These are phyloP conservation scores for Malassezia pachydermatis DNA, from an alignment of 1,284 basidiomycete genomes.

Conservation along the genomic window DNA sequence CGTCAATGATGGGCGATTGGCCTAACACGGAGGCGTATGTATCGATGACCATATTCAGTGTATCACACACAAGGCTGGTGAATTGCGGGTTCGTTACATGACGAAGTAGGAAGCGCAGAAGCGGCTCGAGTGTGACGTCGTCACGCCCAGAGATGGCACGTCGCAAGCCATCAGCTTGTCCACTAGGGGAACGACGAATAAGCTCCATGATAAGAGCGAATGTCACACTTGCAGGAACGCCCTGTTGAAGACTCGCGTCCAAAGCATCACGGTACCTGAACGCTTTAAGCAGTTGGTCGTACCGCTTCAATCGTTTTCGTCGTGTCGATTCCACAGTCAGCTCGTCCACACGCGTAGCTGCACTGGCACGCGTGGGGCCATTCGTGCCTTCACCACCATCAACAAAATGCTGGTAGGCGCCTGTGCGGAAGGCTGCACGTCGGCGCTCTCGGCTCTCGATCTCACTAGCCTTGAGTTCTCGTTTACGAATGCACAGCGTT, in stretches of 20 bases:
- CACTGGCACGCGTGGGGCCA: slow-evolving; percentile 9
- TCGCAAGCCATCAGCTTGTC: slow-evolving; percentile 64
- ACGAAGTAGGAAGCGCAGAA: slow-evolving; percentile 72
- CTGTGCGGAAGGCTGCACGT: slow-evolving; percentile 54
- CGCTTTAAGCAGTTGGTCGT: slow-evolving; percentile 76
- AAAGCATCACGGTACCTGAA: slow-evolving; percentile 94
- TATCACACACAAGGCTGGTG: slow-evolving; percentile 73
- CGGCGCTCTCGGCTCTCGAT: slow-evolving; percentile 51
- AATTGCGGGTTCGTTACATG: slow-evolving; percentile 83
- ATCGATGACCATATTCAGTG: slow-evolving; percentile 66
- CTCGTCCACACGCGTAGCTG: slow-evolving; percentile 45
- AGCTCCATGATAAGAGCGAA: slow-evolving; percentile 91
- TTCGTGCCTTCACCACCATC: slow-evolving; percentile 10
- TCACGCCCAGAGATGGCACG: slow-evolving; percentile 80
- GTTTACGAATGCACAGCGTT: slow-evolving; percentile 56
- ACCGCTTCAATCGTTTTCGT: slow-evolving; percentile 66
- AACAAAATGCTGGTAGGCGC: slow-evolving; percentile 63
- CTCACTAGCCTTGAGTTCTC: slow-evolving; percentile 66
- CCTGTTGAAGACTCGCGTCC: slow-evolving; percentile 49
- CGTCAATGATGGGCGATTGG: slow-evolving; percentile 82
- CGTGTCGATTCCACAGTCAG: slow-evolving; percentile 57
- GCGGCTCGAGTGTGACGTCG: slow-evolving; percentile 83
- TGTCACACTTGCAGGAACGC: slow-evolving; percentile 53
- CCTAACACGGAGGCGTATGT: slow-evolving; percentile 84
- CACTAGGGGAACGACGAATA: slow-evolving; percentile 56